A percentile compares a stretch with the other conserved stretches of the same genome.
These are phyloP conservation scores for Xylaria palmicola DNA, from an alignment of 495 filamentous ascomycete genomes.

Conservation along the genomic window DNA sequence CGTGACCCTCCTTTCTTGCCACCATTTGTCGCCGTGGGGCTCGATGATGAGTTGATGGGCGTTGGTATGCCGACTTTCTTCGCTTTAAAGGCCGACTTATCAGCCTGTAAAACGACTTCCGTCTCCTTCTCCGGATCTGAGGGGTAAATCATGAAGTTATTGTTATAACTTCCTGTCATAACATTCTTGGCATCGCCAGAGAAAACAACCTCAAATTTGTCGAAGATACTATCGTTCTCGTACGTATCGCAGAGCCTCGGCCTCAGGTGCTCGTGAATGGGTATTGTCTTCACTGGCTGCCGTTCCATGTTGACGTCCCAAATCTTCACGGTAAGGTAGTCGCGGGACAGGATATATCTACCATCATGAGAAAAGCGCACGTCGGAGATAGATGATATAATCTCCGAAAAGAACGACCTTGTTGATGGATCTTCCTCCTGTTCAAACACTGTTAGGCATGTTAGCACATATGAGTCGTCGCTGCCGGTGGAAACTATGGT, in stretches of 20 bases:
- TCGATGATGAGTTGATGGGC: constrained; percentile 81
- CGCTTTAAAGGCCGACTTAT: constrained; percentile 98
- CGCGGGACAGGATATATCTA: constrained; percentile 93
- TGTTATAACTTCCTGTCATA: constrained; percentile 99
- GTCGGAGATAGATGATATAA: constrained; percentile 98
- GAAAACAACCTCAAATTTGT: constrained; percentile 99
- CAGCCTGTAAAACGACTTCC: constrained; percentile 94
- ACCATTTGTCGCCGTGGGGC: constrained; percentile 64
- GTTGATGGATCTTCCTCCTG: constrained; percentile 98
- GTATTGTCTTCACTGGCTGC: constrained; percentile 95
- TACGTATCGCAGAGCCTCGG: constrained; percentile 97
- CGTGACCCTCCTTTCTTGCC: constrained; percentile 83
- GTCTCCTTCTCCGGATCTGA: constrained; percentile 94
- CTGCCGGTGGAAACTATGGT: neutral
- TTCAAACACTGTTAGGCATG: constrained; percentile 76
- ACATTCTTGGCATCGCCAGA: constrained; percentile 98
- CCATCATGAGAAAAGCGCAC: constrained; percentile 96
- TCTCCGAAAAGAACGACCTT: constrained; percentile 99
- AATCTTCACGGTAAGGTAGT: constrained; percentile 98
- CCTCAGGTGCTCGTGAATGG: constrained; percentile 95
- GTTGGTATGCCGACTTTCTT: constrained; percentile 99
- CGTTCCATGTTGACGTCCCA: constrained; percentile 99
- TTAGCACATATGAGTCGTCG: constrained; percentile 13
- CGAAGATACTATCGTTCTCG: constrained; percentile 98
- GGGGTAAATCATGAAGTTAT: constrained; percentile 99